phyloP scores from a whole-genome alignment of 306 rosid species.

The Cicer judaicum region DNA sequence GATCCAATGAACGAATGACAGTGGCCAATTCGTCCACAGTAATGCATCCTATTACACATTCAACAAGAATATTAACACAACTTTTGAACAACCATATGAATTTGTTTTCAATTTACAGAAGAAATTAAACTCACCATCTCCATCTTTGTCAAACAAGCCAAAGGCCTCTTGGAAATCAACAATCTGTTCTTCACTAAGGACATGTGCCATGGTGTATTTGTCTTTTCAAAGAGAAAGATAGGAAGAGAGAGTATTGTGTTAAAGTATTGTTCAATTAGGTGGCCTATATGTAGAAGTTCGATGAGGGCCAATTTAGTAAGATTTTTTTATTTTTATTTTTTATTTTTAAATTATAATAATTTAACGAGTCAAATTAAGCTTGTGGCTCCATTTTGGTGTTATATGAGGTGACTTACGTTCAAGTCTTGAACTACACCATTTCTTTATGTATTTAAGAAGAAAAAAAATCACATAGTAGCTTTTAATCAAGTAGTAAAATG shows the following conservation, averaged over 20 bases:
- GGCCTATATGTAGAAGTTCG: constrained; percentile 75
- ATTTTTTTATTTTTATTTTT: constrained; percentile 4
- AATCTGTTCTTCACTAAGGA: constrained; percentile 85
- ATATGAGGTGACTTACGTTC: too few species aligned
- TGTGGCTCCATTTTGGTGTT: constrained; percentile 52
- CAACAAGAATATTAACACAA: constrained; percentile 20
- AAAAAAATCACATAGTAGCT: constrained; percentile 41
- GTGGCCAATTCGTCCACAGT: constrained; percentile 94
- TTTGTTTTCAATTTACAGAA: neutral
- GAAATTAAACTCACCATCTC: constrained; percentile 66
- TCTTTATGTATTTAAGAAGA: too few species aligned
- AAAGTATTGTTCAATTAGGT: constrained; percentile 79
- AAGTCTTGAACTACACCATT: too few species aligned
- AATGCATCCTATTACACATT: constrained; percentile 69
- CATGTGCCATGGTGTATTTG: constrained; percentile 60
- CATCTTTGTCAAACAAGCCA: constrained; percentile 91
- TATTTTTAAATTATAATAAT: constrained; percentile 6
- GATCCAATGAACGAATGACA: constrained; percentile 93
- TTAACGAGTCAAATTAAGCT: constrained; percentile 54
- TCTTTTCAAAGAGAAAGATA: constrained; percentile 32
- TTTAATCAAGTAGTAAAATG: neutral
- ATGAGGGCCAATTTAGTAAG: constrained; percentile 33
- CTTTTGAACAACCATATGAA: neutral
- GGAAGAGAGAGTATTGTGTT: constrained; percentile 46
- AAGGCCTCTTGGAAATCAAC: constrained; percentile 93